Evolutionary conservation across 768 basidiomycete species (phyloP).

Genomic region (Boletus rubroflammeus): DNA sequence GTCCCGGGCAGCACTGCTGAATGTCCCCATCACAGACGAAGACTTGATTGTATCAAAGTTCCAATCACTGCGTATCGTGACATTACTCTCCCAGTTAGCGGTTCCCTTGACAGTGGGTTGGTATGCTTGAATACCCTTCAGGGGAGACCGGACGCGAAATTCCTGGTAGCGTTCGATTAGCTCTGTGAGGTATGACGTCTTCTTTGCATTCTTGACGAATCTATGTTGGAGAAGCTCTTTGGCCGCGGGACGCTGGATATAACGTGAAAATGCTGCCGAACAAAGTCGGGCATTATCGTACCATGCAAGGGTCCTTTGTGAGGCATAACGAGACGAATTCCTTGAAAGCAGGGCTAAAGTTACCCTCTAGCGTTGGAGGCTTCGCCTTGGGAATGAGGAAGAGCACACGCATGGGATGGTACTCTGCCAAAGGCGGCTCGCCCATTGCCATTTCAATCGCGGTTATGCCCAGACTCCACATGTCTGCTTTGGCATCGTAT

Average conservation of each 20-base stretch:
- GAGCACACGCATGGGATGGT: constrained; percentile 97
- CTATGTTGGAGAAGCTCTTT: constrained; percentile 91
- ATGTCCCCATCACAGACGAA: constrained; percentile 71
- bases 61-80: constrained; percentile 89
- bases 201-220: constrained; percentile 83
- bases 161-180: constrained; percentile 87
- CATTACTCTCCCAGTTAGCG: constrained; percentile 64
- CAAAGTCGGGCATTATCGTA: constrained; percentile 39
- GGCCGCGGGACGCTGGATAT: constrained; percentile 75
- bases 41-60: constrained; percentile 87
- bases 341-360: constrained; percentile 83
- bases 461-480: constrained; percentile 98
- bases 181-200: constrained; percentile 80
- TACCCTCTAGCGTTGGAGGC: constrained; percentile 83
- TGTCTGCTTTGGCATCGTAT: constrained; percentile 93
- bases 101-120: constrained; percentile 58
- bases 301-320: constrained; percentile 84
- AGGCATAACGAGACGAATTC: constrained; percentile 89
- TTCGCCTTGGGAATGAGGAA: constrained; percentile 98
- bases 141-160: constrained; percentile 59
- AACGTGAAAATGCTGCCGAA: constrained; percentile 9
- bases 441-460: constrained; percentile 98
- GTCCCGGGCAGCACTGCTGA: constrained; percentile 69
- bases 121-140: constrained; percentile 50
- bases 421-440: constrained; percentile 93